These are phyloP conservation scores for Schizophyllum commune DNA, from an alignment of 1,284 basidiomycete species.

Conservation along the genomic window DNA sequence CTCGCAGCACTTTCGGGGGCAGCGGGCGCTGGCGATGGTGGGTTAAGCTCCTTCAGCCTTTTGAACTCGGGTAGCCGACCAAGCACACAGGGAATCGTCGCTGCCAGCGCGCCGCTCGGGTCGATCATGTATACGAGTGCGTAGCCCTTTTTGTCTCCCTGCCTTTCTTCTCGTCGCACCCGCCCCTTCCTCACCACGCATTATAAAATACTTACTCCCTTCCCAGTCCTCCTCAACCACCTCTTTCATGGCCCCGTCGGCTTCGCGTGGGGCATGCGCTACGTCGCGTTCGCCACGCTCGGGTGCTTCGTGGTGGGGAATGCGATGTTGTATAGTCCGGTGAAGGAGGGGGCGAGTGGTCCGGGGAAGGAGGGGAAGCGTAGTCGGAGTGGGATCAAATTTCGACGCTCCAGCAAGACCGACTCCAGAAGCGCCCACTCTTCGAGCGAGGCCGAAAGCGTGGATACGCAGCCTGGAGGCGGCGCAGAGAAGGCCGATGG, in stretches of 20 bases:
- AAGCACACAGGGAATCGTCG: conserved; percentile 13
- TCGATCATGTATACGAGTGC: conserved; percentile 15
- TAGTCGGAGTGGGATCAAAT: neutral
- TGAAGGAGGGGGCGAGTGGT: neutral
- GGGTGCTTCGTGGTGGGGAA: conserved; percentile 15
- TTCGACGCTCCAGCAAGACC: too few species aligned
- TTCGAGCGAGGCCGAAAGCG: too few species aligned
- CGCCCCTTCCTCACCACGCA: neutral
- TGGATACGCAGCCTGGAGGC: too few species aligned
- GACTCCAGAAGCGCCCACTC: too few species aligned
- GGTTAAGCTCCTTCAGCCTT: neutral
- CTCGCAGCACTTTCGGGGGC: conserved; percentile 27
- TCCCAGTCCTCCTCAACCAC: conserved; percentile 15
- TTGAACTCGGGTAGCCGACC: conserved; percentile 2
- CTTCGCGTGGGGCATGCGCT: conserved; percentile 17
- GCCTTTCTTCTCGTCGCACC: too few species aligned
- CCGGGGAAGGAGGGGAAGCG: too few species aligned
- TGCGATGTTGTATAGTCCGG: conserved; percentile 13
- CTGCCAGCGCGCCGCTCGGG: conserved; percentile 14
- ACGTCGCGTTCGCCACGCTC: conserved; percentile 14
- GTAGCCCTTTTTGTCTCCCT: neutral
- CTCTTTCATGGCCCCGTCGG: conserved; percentile 15
- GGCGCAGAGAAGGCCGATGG: neutral
- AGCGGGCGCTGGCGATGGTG: conserved; percentile 23
- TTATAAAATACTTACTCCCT: neutral